phyloP scores from a whole-genome alignment of 176 grass and related monocot genomes.

The Neostapfia colusana region DNA sequence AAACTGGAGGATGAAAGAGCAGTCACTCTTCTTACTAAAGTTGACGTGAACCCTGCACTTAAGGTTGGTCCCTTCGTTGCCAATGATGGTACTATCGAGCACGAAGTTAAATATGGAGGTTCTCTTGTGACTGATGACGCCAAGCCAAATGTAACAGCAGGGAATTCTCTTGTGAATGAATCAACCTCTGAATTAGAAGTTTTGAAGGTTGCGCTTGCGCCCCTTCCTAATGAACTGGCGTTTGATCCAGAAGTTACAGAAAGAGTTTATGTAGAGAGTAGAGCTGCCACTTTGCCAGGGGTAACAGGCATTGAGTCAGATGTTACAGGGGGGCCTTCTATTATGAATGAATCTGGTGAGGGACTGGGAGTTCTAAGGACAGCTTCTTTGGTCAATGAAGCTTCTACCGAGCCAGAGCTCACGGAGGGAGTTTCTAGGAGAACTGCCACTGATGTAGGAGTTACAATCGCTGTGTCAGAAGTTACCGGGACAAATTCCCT shows the following conservation, averaged over 20 bases:
- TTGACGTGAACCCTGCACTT: neutral
- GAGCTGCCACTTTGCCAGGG: neutral
- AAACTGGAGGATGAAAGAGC: neutral
- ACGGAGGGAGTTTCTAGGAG: neutral
- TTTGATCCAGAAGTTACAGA: neutral
- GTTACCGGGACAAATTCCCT: slow-evolving; percentile 8
- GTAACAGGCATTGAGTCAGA: neutral
- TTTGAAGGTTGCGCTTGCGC: neutral
- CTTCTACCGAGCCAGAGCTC: neutral
- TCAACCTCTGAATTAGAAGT: neutral
- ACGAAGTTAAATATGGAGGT: neutral
- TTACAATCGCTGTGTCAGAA: neutral
- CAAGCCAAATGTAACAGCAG: neutral
- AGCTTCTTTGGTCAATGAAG: slow-evolving; percentile 27
- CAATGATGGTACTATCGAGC: slow-evolving; percentile 4
- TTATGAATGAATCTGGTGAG: neutral
- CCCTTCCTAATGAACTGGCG: slow-evolving; percentile 5
- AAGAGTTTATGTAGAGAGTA: neutral
- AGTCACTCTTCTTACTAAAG: neutral
- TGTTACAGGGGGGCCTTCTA: neutral
- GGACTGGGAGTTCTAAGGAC: neutral
- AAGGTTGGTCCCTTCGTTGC: neutral
- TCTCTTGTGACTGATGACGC: slow-evolving; percentile 1
- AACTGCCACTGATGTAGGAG: slow-evolving; percentile 7
- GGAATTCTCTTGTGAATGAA: slow-evolving; percentile 17